Evolutionary conservation across 306 rosid species (phyloP), one percentile per base, ranked within the genome.

Genomic region (Luffa aegyptiaca): DNA sequence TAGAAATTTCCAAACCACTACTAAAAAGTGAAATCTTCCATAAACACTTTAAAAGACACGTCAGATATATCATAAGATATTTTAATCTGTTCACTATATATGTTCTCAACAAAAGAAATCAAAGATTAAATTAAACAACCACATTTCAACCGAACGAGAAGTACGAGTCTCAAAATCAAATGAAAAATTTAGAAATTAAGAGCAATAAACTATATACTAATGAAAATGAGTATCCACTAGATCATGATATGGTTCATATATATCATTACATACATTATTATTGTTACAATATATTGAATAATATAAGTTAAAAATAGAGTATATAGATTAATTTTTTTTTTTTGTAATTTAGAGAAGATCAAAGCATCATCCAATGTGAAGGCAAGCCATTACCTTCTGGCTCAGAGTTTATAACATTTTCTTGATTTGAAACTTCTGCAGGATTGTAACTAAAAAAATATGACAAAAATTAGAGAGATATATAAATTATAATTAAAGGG

Each of bases 361-460:
- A 70, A 70, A 70, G 56, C 76, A 70, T 11, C 76, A 70, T 70
- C 76, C 75, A 69, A 1, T 69, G 75, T 10, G 55, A 69, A 69
- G 75, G 14, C 53, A 69, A 42, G 0, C 48, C 73, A 39, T 39
- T 66, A 3, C 14, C 73, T 37, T 66, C 48, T 66, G 48, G 12
- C 49, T 13, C 75, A 18, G 36, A 69, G 21, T 4, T 69, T 10
- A 69, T 5, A 11, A 1, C 53, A 42, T 44, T 69, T 69, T 42
- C 75, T 45, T 69, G 36, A 44, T n/a, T 69, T 42, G 75, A 8
- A 69, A 69, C 8, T 20, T 69, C 75, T 10, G 36, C 18, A 3
- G 26, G 9, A 42, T 42, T 42, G 75, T 69, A 69, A 69, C 53
- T 69, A n/a, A n/a, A 48, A n/a, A 48, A 44, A 68, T 5, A 18